phyloP scores from a whole-genome alignment of 75 land plant genomes.

The Chamaecyparis obtusa region DNA sequence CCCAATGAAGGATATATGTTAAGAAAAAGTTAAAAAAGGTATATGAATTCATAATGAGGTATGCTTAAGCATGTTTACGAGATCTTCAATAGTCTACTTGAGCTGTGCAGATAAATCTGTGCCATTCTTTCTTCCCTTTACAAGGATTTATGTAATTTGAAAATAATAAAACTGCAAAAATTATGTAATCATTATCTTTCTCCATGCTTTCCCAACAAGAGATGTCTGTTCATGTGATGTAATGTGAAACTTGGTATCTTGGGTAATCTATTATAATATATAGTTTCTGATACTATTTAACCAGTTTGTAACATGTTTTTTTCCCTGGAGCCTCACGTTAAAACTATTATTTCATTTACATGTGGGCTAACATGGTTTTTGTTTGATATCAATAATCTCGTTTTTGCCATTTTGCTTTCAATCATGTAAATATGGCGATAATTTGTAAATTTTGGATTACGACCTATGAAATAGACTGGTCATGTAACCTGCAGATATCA shows the following conservation, averaged over 20 bases:
- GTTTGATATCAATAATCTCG: background rate
- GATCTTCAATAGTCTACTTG: background rate
- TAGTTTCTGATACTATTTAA: background rate
- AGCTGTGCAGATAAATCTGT: background rate
- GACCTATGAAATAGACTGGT: too few species aligned
- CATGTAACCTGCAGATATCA: too few species aligned
- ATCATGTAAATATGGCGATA: too few species aligned
- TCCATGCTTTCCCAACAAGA: background rate
- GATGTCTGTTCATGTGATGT: background rate
- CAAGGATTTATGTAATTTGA: background rate
- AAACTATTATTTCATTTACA: background rate
- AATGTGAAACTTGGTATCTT: background rate
- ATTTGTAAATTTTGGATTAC: too few species aligned
- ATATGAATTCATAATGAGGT: background rate
- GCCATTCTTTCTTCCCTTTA: too few species aligned
- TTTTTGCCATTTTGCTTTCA: background rate
- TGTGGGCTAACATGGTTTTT: background rate
- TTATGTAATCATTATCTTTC: background rate
- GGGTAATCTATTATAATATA: background rate
- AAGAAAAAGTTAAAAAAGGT: background rate
- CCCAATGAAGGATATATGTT: background rate
- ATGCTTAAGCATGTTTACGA: background rate
- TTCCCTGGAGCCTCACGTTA: background rate
- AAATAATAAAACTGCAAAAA: too few species aligned
- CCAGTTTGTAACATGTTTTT: background rate